Evolutionary conservation across 1,139 yeast species (phyloP), one percentile per base, ranked within the genome.

Genomic region (Zygosaccharomyces sapae): DNA sequence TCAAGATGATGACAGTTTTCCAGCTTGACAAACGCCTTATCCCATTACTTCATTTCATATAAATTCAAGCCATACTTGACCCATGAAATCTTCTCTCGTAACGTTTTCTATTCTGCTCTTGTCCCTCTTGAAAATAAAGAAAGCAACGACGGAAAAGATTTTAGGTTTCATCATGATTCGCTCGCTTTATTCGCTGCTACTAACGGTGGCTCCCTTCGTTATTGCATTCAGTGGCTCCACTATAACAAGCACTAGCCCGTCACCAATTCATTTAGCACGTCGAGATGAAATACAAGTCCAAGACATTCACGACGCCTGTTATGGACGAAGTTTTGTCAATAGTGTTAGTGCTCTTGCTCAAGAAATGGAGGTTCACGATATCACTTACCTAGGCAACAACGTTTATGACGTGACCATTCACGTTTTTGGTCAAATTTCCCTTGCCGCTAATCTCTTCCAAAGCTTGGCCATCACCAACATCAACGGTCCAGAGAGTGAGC

Each of bases 381-480:
- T 58, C 35, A 29, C 45, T 12, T 47, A 60, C 42, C 54, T 51
- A 3, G 38, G 35, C 3, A 52, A 53, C 33, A 50, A 57, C 46
- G 43, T 45, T 2, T 63, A 61, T 44, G 56, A 60, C 24, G 57
- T 63, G 13, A 63, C 68, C 4, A 51, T 67, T 22, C 57, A 55
- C 30, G 67, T 66, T n/a, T 36, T 42, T 4, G 64, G 64, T 38
- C 48, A 43, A 1, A 43, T 50, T 6, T 53, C 56, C 22, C 47
- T 56, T 6, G 55, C 55, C 7, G 39, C 63, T 19, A 48, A 55
- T 10, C 48, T 59, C 27, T 45, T 65, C 30, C 54, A 55, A 12
- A 65, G 62, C 27, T 45, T 65, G 34, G 62, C 62, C 46, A 50
- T 67, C 22, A 54, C 59, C 9, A 64, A 64, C 20, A 51, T 62